Conservation (phyloP, 1,284 basidiomycete species). For the Peniophora sp. region DNA sequence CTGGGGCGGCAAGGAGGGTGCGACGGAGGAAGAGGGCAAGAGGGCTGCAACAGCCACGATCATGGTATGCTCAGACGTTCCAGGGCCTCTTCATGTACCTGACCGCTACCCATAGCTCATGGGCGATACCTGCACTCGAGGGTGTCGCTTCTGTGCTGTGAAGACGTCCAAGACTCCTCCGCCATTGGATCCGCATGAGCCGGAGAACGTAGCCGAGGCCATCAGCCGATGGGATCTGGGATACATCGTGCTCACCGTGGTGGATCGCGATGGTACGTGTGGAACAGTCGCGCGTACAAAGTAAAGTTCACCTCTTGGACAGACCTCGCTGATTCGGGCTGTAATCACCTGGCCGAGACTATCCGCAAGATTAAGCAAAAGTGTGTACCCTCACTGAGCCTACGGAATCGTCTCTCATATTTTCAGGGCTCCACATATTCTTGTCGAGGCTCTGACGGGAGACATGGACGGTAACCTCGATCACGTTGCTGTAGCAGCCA, state of each 20-base stretch:
- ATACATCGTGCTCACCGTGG: constrained; percentile 96
- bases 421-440: constrained; percentile 81
- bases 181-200: constrained; percentile 93
- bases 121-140: constrained; percentile 99
- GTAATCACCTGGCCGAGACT: constrained; percentile 91
- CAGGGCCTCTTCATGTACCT: constrained; percentile 1
- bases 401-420: neutral
- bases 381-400: constrained; percentile 28
- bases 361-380: constrained; percentile 95
- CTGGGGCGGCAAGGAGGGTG: constrained; percentile 86
- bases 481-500: constrained; percentile 78
- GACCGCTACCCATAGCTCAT: constrained; percentile 59
- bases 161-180: constrained; percentile 89
- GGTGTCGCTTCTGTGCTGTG: constrained; percentile 96
- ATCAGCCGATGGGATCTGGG: constrained; percentile 97
- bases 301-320: no score
- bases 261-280: constrained; percentile 86
- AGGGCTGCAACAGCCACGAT: constrained; percentile 95
- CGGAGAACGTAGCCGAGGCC: constrained; percentile 97
- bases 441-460: constrained; percentile 95
- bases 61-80: constrained; percentile 59
- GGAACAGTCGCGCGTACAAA: no score
- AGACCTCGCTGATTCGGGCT: constrained; percentile 92
- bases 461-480: constrained; percentile 83
- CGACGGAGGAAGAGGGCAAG: constrained; percentile 67